A percentile compares a stretch with the other conserved stretches of the same genome.
Conservation (phyloP, 176 grass and related monocot genomes). For the Raddia guianensis region DNA sequence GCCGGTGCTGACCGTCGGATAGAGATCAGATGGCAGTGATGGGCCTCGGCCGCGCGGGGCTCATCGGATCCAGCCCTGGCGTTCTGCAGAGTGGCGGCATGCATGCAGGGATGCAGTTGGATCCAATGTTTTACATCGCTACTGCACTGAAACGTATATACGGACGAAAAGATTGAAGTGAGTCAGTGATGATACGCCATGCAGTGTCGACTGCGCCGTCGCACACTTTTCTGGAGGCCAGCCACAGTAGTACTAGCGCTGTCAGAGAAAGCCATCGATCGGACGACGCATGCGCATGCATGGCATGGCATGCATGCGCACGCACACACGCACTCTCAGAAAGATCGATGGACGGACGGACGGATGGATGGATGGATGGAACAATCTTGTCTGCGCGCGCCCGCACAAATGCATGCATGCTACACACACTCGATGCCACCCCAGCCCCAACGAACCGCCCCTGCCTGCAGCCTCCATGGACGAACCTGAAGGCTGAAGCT, state of each 20-base stretch:
- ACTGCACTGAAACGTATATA: neutral
- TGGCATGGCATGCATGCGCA: constrained; percentile 15
- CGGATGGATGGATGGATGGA: constrained; percentile 53
- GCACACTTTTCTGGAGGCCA: neutral
- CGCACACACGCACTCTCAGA: constrained; percentile 37
- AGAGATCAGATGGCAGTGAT: no score
- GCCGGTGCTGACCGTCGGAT: no score
- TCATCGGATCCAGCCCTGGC: no score
- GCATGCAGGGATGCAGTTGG: constrained; percentile 18
- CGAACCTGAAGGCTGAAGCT: constrained; percentile 17
- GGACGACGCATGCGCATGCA: constrained; percentile 43
- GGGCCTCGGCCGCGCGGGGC: no score
- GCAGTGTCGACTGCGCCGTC: constrained; percentile 3
- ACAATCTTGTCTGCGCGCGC: constrained; percentile 33
- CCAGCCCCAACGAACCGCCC: neutral
- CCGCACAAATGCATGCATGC: neutral
- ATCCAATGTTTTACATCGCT: constrained; percentile 22
- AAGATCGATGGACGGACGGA: neutral
- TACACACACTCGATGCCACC: constrained; percentile 11
- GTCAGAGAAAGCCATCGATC: constrained; percentile 43
- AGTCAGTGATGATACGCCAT: neutral
- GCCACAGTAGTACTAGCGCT: constrained; percentile 7
- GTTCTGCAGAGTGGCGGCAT: neutral
- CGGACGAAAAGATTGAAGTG: constrained; percentile 24
- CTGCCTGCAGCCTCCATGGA: neutral